Evolutionary conservation across 2,329 filamentous ascomycete genomes (phyloP), one percentile per base, ranked within the genome.

Genomic region (Hypoxylon sp.): DNA sequence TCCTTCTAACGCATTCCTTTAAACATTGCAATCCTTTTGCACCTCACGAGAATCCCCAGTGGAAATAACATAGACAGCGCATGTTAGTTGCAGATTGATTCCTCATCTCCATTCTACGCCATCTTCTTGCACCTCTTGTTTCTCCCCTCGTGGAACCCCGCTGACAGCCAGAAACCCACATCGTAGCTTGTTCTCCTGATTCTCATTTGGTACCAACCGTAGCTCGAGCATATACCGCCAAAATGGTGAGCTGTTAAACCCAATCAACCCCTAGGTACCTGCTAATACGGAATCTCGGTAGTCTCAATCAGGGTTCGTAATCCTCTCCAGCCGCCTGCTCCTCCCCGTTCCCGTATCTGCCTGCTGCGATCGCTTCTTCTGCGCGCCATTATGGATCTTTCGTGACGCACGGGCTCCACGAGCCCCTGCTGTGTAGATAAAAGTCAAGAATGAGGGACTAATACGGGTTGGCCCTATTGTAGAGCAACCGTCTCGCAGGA

Each of bases 401-500:
- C 56, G 56, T 39, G 41, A 59, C 49, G 58, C 63, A 62, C 52
- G 47, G 41, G 32, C 39, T 50, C 60, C 43, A 19, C 44, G 28
- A 32, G 50, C 28, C 37, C 50, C 7, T 39, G 39, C 47, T 6
- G 15, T 17, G 11, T 26, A 24, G 44, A 34, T 41, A 4, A 37
- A 6, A n/a, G n/a, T 46, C 22, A 24, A 41, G 30, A 44, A 60
- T 57, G 20, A 64, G 22, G 54, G 34, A 46, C 65, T 68, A 64
- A 68, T 41, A 34, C 54, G 8, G 49, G 39, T 62, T 56, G 55
- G 53, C 58, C 58, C 49, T 43, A 43, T 10, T 69, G 3, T 79
- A 93, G 91, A 85, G 90, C 91, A 72, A 84, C 85, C 77, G 88
- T 93, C 74, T 81, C 85, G 70, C 85, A 87, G 76, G 90, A 94